These are phyloP conservation scores for Brassica balearica DNA, from an alignment of 441 rosid species.

Conservation along the genomic window DNA sequence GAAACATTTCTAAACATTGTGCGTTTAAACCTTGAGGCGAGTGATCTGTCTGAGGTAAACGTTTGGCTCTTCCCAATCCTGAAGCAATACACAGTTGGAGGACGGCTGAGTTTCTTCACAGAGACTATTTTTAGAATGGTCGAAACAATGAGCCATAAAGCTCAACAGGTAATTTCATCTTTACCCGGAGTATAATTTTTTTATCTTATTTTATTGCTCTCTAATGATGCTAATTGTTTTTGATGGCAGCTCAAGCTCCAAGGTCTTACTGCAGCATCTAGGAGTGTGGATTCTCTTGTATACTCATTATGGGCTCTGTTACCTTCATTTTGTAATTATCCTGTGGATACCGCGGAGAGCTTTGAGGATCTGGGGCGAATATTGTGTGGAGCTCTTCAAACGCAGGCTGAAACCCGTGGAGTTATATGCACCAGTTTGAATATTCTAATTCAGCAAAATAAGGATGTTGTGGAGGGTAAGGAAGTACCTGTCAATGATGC, in stretches of 20 bases:
- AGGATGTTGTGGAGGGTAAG: conserved; percentile 54
- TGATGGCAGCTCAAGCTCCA: conserved; percentile 74
- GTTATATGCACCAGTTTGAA: conserved; percentile 79
- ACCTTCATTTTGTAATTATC: conserved; percentile 92
- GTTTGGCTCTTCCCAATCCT: conserved; percentile 94
- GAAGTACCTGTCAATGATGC: conserved; percentile 48
- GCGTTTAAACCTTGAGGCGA: conserved; percentile 77
- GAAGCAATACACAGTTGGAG: conserved; percentile 92
- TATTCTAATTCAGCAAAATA: conserved; percentile 77
- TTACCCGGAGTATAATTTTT: background rate
- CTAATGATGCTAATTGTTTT: conserved; percentile 22
- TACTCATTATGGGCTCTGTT: conserved; percentile 90
- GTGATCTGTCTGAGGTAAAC: conserved; percentile 81
- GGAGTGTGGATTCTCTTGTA: conserved; percentile 69
- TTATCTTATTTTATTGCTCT: conserved; percentile 22
- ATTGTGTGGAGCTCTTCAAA: conserved; percentile 62
- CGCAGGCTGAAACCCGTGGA: conserved; percentile 70
- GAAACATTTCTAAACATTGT: conserved; percentile 76
- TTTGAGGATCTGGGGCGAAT: conserved; percentile 63
- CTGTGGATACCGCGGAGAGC: conserved; percentile 77
- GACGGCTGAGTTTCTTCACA: conserved; percentile 72
- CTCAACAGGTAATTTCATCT: conserved; percentile 57
- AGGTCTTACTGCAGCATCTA: conserved; percentile 68
- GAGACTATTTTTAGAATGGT: conserved; percentile 67
- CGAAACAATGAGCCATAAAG: conserved; percentile 60